Evolutionary conservation across 805 yeast genomes (phyloP).

Genomic region (Yamadazyma endophytica): DNA sequence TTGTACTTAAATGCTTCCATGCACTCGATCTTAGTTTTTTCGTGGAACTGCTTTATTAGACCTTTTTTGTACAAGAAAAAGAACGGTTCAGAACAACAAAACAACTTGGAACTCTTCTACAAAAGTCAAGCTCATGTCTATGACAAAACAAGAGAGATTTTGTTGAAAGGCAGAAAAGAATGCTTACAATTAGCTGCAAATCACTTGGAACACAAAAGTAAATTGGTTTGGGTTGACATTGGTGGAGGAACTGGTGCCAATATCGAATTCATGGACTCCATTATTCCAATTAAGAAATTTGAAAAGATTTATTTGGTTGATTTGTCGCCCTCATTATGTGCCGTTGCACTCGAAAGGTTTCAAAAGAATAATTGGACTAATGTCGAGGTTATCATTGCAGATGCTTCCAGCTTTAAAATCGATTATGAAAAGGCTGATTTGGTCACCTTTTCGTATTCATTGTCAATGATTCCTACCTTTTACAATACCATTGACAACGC

Average conservation of each 20-base stretch:
- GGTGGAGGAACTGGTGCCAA: slow-evolving; percentile 89
- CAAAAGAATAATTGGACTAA: slow-evolving; percentile 42
- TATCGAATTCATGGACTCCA: slow-evolving; percentile 67
- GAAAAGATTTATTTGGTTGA: slow-evolving; percentile 70
- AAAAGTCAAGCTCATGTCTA: slow-evolving; percentile 73
- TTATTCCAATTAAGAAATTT: slow-evolving; percentile 49
- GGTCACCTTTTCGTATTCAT: slow-evolving; percentile 73
- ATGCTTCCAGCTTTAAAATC: slow-evolving; percentile 67
- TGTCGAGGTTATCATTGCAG: slow-evolving; percentile 67
- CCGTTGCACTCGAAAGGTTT: slow-evolving; percentile 62
- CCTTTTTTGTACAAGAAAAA: slow-evolving; percentile 42
- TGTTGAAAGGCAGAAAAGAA: slow-evolving; percentile 68
- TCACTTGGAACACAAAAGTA: slow-evolving; percentile 42
- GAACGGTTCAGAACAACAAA: slow-evolving; percentile 40
- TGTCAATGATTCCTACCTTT: slow-evolving; percentile 82
- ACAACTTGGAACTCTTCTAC: slow-evolving; percentile 65
- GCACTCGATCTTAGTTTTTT: slow-evolving; percentile 24
- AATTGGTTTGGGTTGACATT: slow-evolving; percentile 68
- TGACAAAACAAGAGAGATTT: slow-evolving; percentile 62
- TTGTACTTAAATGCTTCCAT: slow-evolving; percentile 2
- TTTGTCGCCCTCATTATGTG: slow-evolving; percentile 72
- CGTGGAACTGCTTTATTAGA: slow-evolving; percentile 55
- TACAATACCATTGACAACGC: slow-evolving; percentile 76
- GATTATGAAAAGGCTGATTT: slow-evolving; percentile 53
- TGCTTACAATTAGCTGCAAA: slow-evolving; percentile 57